Base-by-base conservation (phyloP, 768 basidiomycete species). In the Collybia nuda region DNA sequence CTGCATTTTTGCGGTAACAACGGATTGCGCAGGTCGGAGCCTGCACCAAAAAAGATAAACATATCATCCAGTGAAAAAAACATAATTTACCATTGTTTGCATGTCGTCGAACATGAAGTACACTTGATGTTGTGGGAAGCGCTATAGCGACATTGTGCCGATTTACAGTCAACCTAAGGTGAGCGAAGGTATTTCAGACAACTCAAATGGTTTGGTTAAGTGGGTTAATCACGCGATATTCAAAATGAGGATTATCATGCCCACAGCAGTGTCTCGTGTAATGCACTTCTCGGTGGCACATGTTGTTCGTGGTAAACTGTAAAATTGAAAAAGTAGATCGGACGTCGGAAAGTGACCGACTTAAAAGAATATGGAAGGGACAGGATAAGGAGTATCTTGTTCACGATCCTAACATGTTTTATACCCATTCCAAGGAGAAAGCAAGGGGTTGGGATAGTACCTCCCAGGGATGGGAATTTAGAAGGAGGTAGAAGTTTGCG, bases 261-360 rank as follows among this genome's bases (percentile, higher is more conserved):
- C 54, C 56, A 38, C 56, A 58, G 28, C 21, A 32, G 41, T 51
- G 39, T 40, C 40, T 49, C 23, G 48, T 49, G 37, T 51, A 58
- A 14, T 47, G 39, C 23, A 58, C 56, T 52, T 58, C 56, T 50
- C 56, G 53, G 38, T 52, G 48, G 29, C 56, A 58, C 56, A 58
- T 58, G 5, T 21, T 32, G 12, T 11, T 32, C 12, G 32, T 2
- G 32, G 32, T 7, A 32, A 14, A 14, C 6, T 9, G 32, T 5
- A 32, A 11, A 11, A 32, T 32, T 32, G 32, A 14, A 5, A 5
- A 32, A 32, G 32, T 26, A 26, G 7, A 7, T 26, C 3, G 6
- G 9, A 32, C 9, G 6, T 32, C 32, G 32, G 6, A 14, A 32
- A 32, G 12, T 14, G 32, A 32, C 9, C 9, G 32, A 32, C 9